Conservation (phyloP, 1,284 basidiomycete species). For the Caloboletus inedulis region DNA sequence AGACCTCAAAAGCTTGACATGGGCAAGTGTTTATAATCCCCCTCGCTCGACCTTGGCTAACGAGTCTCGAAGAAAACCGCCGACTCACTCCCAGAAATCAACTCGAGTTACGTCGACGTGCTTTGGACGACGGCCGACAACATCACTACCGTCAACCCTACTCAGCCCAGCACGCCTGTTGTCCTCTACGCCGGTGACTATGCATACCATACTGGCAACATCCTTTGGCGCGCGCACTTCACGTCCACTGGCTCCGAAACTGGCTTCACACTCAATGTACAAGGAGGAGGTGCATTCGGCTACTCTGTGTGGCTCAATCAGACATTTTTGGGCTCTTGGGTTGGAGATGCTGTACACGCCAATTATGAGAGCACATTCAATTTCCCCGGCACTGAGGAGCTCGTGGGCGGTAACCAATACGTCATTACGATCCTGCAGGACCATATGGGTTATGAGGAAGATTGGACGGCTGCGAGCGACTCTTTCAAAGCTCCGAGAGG, state of each 20-base stretch:
- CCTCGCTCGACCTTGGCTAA: slow-evolving; percentile 5
- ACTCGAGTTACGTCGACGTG: slow-evolving; percentile 33
- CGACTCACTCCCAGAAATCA: slow-evolving; percentile 27
- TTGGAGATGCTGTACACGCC: slow-evolving; percentile 37
- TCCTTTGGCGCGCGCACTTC: slow-evolving; percentile 53
- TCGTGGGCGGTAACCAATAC: slow-evolving; percentile 34
- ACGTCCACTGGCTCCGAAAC: slow-evolving; percentile 40
- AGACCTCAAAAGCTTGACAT: slow-evolving; percentile 19
- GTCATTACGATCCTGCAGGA: slow-evolving; percentile 52
- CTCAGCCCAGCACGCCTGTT: slow-evolving; percentile 34
- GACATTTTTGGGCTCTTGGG: slow-evolving; percentile 48
- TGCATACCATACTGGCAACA: slow-evolving; percentile 54
- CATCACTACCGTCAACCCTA: slow-evolving; percentile 40
- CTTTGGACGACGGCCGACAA: slow-evolving; percentile 40
- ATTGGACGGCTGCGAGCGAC: slow-evolving; percentile 43
- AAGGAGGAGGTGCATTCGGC: slow-evolving; percentile 47
- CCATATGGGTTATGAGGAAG: slow-evolving; percentile 54
- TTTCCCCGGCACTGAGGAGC: slow-evolving; percentile 3
- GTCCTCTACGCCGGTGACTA: slow-evolving; percentile 52
- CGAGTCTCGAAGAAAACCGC: slow-evolving; percentile 20
- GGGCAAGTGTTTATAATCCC: slow-evolving; percentile 8
- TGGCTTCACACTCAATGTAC: slow-evolving; percentile 40
- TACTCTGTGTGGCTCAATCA: slow-evolving; percentile 51
- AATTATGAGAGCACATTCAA: slow-evolving; percentile 36
- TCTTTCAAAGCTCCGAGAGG: slow-evolving; percentile 46